phyloP scores from a whole-genome alignment of 1,284 basidiomycete species.

The Spongispora temasekensis region DNA sequence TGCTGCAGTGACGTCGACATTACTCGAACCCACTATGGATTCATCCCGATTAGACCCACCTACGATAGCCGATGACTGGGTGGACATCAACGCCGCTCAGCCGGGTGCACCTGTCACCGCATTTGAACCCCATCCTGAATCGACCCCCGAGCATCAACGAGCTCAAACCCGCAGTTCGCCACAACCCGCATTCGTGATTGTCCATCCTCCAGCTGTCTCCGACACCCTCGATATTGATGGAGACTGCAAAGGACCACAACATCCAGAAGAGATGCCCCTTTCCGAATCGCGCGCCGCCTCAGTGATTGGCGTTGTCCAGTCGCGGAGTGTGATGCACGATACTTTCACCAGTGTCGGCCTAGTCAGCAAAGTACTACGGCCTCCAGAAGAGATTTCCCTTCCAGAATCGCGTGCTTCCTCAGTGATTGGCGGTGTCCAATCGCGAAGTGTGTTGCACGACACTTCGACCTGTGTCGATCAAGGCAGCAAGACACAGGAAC shows the following conservation, averaged over 20 bases:
- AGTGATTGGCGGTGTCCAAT: too few relatives aligned
- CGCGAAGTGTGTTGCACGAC: too few relatives aligned
- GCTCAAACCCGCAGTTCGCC: conserved; percentile 3
- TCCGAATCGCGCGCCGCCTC: too few relatives aligned
- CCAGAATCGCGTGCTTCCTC: too few relatives aligned
- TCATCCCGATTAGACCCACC: conserved; percentile 18
- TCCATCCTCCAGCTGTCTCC: conserved; percentile 10
- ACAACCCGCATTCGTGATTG: conserved; percentile 17
- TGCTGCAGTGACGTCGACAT: conserved; percentile 1
- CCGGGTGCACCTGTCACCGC: conserved; percentile 8
- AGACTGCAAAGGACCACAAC: too few relatives aligned
- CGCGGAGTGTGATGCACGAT: too few relatives aligned
- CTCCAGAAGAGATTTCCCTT: too few relatives aligned
- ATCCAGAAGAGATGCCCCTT: too few relatives aligned
- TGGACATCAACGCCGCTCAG: conserved; percentile 20
- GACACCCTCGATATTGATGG: conserved; percentile 19
- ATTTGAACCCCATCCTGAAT: conserved; percentile 8
- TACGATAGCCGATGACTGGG: conserved; percentile 34
- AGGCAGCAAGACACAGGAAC: conserved; percentile 4
- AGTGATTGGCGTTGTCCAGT: too few relatives aligned
- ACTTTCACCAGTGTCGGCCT: too few relatives aligned
- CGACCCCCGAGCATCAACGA: conserved; percentile 6
- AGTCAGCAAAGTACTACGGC: too few relatives aligned
- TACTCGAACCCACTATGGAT: conserved; percentile 12
- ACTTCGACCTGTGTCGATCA: too few relatives aligned